Evolutionary conservation across 169 alveolate genomes (phyloP).

Genomic region (Perkinsus marinus): DNA sequence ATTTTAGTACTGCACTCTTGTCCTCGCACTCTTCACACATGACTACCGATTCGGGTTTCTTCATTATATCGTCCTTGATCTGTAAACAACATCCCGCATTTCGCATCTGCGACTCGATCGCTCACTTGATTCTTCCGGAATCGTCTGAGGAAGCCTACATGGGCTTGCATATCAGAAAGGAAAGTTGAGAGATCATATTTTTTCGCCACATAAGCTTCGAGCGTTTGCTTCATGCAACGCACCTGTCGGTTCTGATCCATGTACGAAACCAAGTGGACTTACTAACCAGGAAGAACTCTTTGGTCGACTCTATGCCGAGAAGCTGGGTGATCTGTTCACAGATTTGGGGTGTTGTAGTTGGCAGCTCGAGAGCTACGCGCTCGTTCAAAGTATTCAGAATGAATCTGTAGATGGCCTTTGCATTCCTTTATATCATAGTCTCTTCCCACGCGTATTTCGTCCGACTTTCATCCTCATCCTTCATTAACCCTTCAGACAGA

Average conservation of each 20-base stretch:
- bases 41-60: constrained; percentile 2
- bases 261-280: neutral
- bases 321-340: neutral
- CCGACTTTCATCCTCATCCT: neutral
- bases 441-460: neutral
- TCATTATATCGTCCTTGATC: neutral
- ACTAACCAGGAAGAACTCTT: neutral
- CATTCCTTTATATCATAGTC: neutral
- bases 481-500: neutral
- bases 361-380: neutral
- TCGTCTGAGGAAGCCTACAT: neutral
- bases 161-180: neutral
- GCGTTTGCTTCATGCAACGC: neutral
- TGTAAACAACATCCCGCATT: neutral
- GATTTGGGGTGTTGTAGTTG: neutral
- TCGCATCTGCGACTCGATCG: neutral
- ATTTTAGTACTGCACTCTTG: constrained; percentile 24
- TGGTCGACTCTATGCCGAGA: neutral
- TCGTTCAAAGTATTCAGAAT: neutral
- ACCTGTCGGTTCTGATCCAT: neutral
- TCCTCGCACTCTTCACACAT: constrained; percentile 29
- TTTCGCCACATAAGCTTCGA: neutral
- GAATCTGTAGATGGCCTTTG: neutral
- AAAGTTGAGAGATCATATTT: neutral
- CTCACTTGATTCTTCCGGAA: neutral